Evolutionary conservation across 1,139 yeast species (phyloP).

Genomic region (Candida sp.): DNA sequence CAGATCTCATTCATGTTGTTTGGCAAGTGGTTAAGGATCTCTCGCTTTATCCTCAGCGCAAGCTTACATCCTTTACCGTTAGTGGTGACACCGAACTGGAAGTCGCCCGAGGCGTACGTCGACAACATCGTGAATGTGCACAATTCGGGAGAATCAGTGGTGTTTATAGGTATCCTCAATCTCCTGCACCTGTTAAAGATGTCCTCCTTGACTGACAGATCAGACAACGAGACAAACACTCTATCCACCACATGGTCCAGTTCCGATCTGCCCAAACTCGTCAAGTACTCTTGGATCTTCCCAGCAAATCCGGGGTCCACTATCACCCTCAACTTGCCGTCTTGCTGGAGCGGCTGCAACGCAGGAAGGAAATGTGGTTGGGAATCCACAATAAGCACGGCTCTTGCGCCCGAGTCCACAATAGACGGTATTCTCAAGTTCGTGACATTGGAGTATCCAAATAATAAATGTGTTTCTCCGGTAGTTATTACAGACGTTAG

Average conservation of each 20-base stretch:
- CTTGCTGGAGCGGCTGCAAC: conserved; percentile 22
- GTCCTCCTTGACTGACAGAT: conserved; percentile 29
- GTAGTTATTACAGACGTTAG: conserved; percentile 54
- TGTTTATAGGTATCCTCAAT: conserved; percentile 81
- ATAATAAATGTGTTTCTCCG: conserved; percentile 62
- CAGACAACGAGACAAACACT: conserved; percentile 62
- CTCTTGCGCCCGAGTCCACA: conserved; percentile 59
- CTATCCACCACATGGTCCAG: conserved; percentile 72
- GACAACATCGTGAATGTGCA: conserved; percentile 84
- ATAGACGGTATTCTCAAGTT: conserved; percentile 54
- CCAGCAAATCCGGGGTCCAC: conserved; percentile 1
- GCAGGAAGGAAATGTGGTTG: conserved; percentile 23
- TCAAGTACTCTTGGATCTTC: conserved; percentile 5
- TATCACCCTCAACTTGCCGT: conserved; percentile 27
- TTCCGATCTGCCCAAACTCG: conserved; percentile 59
- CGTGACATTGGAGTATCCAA: conserved; percentile 59
- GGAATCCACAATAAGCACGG: conserved; percentile 47
- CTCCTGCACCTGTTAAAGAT: conserved; percentile 56
- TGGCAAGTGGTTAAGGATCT: conserved; percentile 70
- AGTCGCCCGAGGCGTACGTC: conserved; percentile 69
- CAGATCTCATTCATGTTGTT: conserved; percentile 72
- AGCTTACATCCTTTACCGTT: conserved; percentile 90
- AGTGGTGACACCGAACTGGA: conserved; percentile 86
- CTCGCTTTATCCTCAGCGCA: conserved; percentile 81
- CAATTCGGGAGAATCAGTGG: conserved; percentile 70